Conservation (phyloP, 176 grass and related monocot species). For the Aechmea fasciata region DNA sequence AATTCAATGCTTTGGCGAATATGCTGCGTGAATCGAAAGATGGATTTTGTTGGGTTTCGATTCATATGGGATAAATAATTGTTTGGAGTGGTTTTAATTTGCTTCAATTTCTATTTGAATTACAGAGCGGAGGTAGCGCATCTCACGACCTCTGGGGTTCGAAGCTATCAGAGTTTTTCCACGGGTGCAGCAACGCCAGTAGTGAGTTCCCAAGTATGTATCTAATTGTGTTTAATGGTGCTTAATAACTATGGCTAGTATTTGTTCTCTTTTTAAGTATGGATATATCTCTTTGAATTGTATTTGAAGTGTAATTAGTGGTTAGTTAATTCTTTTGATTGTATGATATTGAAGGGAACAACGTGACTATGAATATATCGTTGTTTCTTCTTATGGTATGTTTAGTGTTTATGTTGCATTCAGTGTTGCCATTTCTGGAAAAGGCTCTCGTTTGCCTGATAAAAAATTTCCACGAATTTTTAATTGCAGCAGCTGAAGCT, state of each 20-base stretch:
- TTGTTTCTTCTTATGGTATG: background rate
- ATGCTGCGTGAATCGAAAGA: background rate
- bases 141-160: slow-evolving; percentile 59
- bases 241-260: too few relatives aligned
- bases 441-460: slow-evolving; percentile 14
- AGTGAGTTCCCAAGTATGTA: slow-evolving; percentile 44
- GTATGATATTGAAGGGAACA: background rate
- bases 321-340: too few relatives aligned
- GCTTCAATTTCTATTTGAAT: slow-evolving; percentile 1
- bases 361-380: background rate
- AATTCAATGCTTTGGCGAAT: background rate
- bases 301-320: background rate
- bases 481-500: slow-evolving; percentile 31
- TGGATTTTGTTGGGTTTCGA: too few relatives aligned
- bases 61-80: background rate
- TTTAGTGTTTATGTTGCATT: background rate
- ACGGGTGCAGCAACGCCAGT: slow-evolving; percentile 70
- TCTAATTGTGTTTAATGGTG: background rate
- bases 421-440: background rate
- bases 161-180: slow-evolving; percentile 41
- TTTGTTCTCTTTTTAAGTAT: slow-evolving; percentile 14
- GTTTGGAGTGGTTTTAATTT: background rate
- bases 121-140: slow-evolving; percentile 49
- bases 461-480: slow-evolving; percentile 10
- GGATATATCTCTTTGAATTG: background rate